These are phyloP conservation scores for Botrytis deweyae DNA, from an alignment of 2,329 filamentous ascomycete genomes.

Conservation along the genomic window DNA sequence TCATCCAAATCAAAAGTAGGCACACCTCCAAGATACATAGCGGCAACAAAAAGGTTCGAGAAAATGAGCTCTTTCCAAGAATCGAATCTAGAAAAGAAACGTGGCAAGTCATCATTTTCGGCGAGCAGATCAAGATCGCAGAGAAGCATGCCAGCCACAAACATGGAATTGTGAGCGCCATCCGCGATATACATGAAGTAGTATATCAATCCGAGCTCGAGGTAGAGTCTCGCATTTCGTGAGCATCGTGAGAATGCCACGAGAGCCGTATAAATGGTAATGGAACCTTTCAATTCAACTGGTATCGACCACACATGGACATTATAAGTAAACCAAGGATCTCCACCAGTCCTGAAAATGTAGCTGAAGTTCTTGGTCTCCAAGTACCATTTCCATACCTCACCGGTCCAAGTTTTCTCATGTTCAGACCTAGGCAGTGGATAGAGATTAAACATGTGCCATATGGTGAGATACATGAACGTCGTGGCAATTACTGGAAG, in stretches of 20 bases:
- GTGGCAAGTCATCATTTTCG: slow-evolving; percentile 50
- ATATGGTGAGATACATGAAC: slow-evolving; percentile 39
- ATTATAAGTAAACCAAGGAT: slow-evolving; percentile 58
- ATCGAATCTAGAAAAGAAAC: slow-evolving; percentile 47
- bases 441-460: slow-evolving; percentile 35
- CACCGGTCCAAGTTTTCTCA: slow-evolving; percentile 29
- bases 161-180: slow-evolving; percentile 61
- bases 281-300: slow-evolving; percentile 61
- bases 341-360: slow-evolving; percentile 57
- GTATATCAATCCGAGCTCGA: slow-evolving; percentile 52
- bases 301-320: slow-evolving; percentile 60
- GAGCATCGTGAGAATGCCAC: slow-evolving; percentile 56
- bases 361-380: slow-evolving; percentile 71
- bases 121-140: slow-evolving; percentile 60
- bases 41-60: slow-evolving; percentile 51
- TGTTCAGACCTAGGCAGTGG: slow-evolving; percentile 21
- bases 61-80: slow-evolving; percentile 52
- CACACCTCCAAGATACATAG: slow-evolving; percentile 60
- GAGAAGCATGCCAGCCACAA: slow-evolving; percentile 60
- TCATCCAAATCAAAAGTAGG: slow-evolving; percentile 54
- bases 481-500: slow-evolving; percentile 47
- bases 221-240: slow-evolving; percentile 53
- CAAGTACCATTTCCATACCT: slow-evolving; percentile 37
- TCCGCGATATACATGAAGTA: slow-evolving; percentile 70
- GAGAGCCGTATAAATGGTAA: slow-evolving; percentile 58